phyloP scores from a whole-genome alignment of 495 filamentous ascomycete species.

The Xylaria sp. region DNA sequence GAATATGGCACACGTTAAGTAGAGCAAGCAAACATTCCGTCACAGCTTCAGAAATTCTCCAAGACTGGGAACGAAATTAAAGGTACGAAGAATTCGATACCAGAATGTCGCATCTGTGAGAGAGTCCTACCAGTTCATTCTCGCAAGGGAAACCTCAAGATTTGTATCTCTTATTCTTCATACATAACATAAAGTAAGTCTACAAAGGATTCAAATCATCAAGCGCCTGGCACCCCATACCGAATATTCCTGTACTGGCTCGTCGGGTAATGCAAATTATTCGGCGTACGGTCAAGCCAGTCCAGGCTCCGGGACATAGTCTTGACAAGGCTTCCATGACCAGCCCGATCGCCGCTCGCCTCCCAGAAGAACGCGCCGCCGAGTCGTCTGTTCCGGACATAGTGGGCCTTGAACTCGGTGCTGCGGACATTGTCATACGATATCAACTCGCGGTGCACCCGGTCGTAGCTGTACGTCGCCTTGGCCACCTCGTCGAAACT shows the following conservation, averaged over 20 bases:
- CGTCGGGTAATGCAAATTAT: slow-evolving; percentile 68
- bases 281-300: slow-evolving; percentile 64
- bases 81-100: background rate
- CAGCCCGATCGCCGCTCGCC: slow-evolving; percentile 72
- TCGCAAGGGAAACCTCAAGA: background rate
- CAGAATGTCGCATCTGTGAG: background rate
- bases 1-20: background rate
- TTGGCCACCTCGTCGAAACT: slow-evolving; percentile 56
- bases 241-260: slow-evolving; percentile 76
- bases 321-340: slow-evolving; percentile 67
- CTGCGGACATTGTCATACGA: slow-evolving; percentile 74
- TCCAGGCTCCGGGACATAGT: slow-evolving; percentile 61
- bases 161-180: background rate
- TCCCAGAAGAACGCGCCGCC: slow-evolving; percentile 95
- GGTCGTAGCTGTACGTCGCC: slow-evolving; percentile 77
- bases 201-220: background rate
- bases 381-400: slow-evolving; percentile 66
- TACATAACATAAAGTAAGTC: background rate
- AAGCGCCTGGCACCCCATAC: slow-evolving; percentile 53
- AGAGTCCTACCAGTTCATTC: background rate
- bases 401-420: slow-evolving; percentile 67
- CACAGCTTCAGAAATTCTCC: background rate
- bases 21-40: background rate
- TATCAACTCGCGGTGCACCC: slow-evolving; percentile 64
- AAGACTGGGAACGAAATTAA: background rate